A percentile compares a stretch with the other conserved stretches of the same genome.
These are phyloP conservation scores for Lithocarpus polystachyus DNA, from an alignment of 306 rosid species.

Conservation along the genomic window DNA sequence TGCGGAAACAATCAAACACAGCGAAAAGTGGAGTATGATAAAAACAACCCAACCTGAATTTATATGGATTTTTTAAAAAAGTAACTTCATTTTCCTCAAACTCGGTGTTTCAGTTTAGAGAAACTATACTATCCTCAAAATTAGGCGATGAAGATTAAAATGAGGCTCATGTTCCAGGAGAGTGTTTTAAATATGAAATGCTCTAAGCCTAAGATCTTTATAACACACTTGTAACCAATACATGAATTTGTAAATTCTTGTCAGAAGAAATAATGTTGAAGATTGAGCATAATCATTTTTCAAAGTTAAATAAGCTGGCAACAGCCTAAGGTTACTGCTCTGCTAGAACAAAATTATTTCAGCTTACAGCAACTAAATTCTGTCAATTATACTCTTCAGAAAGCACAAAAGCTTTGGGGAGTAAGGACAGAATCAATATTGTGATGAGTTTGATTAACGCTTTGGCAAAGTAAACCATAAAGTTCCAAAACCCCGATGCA, in stretches of 20 bases:
- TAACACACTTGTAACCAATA: background rate
- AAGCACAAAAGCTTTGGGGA: background rate
- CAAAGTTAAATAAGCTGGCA: background rate
- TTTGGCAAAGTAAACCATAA: background rate
- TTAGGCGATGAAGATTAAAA: background rate
- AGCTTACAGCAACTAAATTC: background rate
- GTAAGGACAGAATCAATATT: background rate
- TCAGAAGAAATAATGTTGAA: background rate
- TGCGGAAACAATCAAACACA: background rate
- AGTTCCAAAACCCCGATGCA: background rate
- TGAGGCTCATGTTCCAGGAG: background rate
- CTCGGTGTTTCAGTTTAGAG: background rate
- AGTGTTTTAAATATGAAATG: background rate
- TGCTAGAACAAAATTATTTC: background rate
- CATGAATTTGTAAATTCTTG: background rate
- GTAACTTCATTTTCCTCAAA: background rate
- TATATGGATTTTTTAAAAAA: background rate
- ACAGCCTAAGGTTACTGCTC: background rate
- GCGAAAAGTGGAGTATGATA: background rate
- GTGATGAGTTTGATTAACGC: background rate
- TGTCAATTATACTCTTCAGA: background rate
- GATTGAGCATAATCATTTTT: background rate
- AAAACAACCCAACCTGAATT: background rate
- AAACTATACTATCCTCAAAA: background rate
- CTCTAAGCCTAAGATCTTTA: background rate